phyloP scores from a whole-genome alignment of 1,284 basidiomycete species.

The Schizophyllum amplum region DNA sequence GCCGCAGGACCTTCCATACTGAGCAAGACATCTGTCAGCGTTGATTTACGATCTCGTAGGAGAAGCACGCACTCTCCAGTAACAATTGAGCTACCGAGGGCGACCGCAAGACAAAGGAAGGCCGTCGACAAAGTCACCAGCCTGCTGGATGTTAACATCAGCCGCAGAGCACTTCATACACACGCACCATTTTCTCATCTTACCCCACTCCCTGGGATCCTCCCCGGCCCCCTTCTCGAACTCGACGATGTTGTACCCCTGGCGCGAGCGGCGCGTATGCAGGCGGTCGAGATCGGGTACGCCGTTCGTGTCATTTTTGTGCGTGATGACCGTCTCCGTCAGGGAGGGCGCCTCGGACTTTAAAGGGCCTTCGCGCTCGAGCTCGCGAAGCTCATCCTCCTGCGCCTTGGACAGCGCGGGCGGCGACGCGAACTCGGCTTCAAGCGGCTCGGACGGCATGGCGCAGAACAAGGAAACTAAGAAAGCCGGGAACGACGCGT shows the following conservation, averaged over 20 bases:
- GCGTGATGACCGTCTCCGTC: background rate
- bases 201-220: constrained; percentile 28
- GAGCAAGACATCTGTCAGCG: background rate
- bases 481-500: background rate
- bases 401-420: constrained; percentile 21
- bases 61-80: constrained; percentile 26
- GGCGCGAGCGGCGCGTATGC: constrained; percentile 13
- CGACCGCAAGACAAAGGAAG: constrained; percentile 27
- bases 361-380: constrained; percentile 20
- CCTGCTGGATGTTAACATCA: constrained; percentile 14
- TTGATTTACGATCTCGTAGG: background rate
- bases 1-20: constrained; percentile 25
- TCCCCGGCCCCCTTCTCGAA: constrained; percentile 28
- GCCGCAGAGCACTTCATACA: background rate
- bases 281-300: constrained; percentile 4
- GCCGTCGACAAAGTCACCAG: constrained; percentile 26
- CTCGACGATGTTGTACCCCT: constrained; percentile 23
- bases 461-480: background rate
- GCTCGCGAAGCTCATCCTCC: constrained; percentile 23
- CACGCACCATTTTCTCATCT: constrained; percentile 25
- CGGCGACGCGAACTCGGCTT: constrained; percentile 24
- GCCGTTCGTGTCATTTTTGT: background rate
- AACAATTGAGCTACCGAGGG: constrained; percentile 30
- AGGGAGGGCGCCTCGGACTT: background rate
- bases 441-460: constrained; percentile 29